These are phyloP conservation scores for Kodamaea kaohsiungensis DNA, from an alignment of 805 yeast genomes.

Conservation along the genomic window DNA sequence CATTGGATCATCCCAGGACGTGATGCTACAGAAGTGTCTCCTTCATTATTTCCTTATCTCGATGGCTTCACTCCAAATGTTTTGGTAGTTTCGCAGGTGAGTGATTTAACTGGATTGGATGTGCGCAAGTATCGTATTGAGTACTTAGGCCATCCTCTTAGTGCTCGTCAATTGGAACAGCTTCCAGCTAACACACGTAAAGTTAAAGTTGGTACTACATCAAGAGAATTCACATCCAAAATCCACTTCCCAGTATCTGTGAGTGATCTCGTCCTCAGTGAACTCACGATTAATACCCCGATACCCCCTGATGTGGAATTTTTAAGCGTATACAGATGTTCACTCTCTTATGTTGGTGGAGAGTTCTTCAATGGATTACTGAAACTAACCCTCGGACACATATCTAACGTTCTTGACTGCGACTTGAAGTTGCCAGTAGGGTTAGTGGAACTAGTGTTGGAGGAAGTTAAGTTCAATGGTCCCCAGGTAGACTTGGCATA, in stretches of 20 bases:
- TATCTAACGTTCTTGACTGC: neutral
- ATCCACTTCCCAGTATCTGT: neutral
- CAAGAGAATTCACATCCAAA: neutral
- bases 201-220: neutral
- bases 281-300: neutral
- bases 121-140: neutral
- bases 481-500: neutral
- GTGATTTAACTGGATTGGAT: neutral
- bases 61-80: neutral
- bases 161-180: conserved; percentile 1
- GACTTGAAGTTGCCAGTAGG: neutral
- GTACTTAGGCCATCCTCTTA: neutral
- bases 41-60: conserved; percentile 1
- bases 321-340: neutral
- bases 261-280: neutral
- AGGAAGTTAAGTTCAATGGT: neutral
- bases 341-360: neutral
- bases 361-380: neutral
- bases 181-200: neutral
- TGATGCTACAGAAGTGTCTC: neutral
- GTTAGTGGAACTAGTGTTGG: conserved; percentile 2
- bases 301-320: conserved; percentile 1
- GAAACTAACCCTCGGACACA: conserved; percentile 1
- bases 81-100: neutral
- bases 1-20: neutral